Base-by-base conservation (phyloP, 768 basidiomycete genomes). In the Mycena galopus region DNA sequence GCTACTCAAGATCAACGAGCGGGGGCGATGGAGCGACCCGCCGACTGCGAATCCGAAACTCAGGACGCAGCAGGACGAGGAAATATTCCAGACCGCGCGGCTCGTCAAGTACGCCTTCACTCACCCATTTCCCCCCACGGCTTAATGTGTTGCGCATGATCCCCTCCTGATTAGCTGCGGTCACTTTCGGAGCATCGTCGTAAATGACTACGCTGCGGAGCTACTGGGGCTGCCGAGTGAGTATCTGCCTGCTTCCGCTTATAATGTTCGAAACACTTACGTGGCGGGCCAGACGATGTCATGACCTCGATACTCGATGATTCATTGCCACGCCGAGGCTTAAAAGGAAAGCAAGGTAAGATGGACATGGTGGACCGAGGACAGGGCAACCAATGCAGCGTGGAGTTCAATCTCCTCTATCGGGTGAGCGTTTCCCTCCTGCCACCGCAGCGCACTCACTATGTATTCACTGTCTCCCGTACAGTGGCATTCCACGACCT, bases 381-480 rank as follows among this genome's bases (percentile, higher is more conserved):
- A 12, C 81, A 86, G 59, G 93, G 93, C n/a, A 93, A 93, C 74
- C 88, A 88, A 65, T 85, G 86, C 64, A 92, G 91, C 35, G 84
- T 92, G 27, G 93, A 94, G 77, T 93, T 93, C 82, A 93, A 85
- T 59, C 51, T 86, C 30, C 75, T 86, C 4, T 87, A 87, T 77
- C 68, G 85, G 42, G 85, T 86, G 70, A 55, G 81, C 75, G 25
- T 64, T 14, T 11, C 12, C 27, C 29, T 5, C 25, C 33, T 29
- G 27, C 10, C 29, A 37, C 16, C 23, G 16, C 39, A 67, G 21
- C 14, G 14, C 27, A 27, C 21, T 19, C 27, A 12, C 27, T 2
- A 53, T 21, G 21, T 42, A 66, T 10, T 5, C 39, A 29, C 33
- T 29, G 47, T 8, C 23, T 25, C 39, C 47, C 47, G 23, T 50